These are phyloP conservation scores for Lentinus brumalis DNA, from an alignment of 768 basidiomycete species.

Conservation along the genomic window DNA sequence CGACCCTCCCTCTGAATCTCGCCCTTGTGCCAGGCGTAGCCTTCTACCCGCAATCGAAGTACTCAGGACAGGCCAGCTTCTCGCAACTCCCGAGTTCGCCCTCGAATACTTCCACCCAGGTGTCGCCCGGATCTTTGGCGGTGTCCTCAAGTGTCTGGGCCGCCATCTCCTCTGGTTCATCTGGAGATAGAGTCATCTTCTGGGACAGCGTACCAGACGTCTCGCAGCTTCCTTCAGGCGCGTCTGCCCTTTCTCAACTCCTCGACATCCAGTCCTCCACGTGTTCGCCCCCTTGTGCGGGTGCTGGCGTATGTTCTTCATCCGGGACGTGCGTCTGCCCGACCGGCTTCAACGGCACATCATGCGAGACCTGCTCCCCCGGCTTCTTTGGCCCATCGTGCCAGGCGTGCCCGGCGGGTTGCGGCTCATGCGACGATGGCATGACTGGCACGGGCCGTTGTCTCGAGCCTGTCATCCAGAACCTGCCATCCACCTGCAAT, in stretches of 20 bases:
- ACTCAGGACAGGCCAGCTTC: conserved; percentile 67
- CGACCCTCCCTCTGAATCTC: conserved; percentile 66
- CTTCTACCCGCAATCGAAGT: conserved; percentile 62
- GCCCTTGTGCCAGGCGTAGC: conserved; percentile 67
- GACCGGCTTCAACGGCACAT: conserved; percentile 72
- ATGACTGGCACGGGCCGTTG: conserved; percentile 78
- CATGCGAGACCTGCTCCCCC: conserved; percentile 75
- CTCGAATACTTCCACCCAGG: conserved; percentile 21
- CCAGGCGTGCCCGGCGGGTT: conserved; percentile 67
- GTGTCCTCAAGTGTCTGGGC: conserved; percentile 73
- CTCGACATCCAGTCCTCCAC: conserved; percentile 70
- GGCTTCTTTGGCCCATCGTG: conserved; percentile 81
- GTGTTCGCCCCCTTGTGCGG: conserved; percentile 77
- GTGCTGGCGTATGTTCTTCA: conserved; percentile 69
- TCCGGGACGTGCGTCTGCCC: conserved; percentile 74
- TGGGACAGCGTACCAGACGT: conserved; percentile 83
- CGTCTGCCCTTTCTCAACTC: conserved; percentile 52
- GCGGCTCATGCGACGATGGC: conserved; percentile 75
- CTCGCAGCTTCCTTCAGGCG: conserved; percentile 59
- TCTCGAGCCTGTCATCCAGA: conserved; percentile 48
- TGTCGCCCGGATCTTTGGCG: conserved; percentile 62
- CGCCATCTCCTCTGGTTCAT: conserved; percentile 56
- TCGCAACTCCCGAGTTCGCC: conserved; percentile 54
- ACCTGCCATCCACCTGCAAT: conserved; percentile 69
- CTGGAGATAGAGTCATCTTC: conserved; percentile 60